Base-by-base conservation (phyloP, 192 early-diverging fungal species). In the Oehlia diaphana region DNA sequence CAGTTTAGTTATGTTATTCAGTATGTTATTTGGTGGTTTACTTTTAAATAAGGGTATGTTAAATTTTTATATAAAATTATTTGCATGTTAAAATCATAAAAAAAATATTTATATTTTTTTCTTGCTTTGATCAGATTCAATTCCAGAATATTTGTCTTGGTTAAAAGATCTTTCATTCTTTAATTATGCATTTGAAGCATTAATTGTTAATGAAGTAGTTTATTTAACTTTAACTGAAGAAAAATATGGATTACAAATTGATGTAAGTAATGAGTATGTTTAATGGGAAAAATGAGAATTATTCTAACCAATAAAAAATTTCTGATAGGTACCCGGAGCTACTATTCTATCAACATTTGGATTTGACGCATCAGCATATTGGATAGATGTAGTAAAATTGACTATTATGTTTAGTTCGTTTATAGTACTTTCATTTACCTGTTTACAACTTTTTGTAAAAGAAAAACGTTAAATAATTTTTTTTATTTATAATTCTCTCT, bases 11-110 rank as follows among this genome's bases (percentile, higher is more conserved):
- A 93, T 96, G 83, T 84, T 96, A 39, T 96, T 94, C 85, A 91
- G 92, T 44, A 95, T 98, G 89, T 79, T 98, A 21, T 98, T 96
- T 83, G 95, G 93, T 19, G 96, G 96, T 0, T 87, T 98, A 10
- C 84, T 98, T 28, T 84, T 98, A 64, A 98, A 98, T 86, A 94
- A 94, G 84, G 89, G 89, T 89, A 81, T 80, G 80, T 37, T 31
- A 19, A 47, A 9, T 12, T 37, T 33, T 26, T 35, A 42, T 64
- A 73, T 79, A 53, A 5, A 26, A 10, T 78, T 33, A 3, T 78
- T 49, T 69, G 39, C 42, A 74, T n/a, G 39, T 35, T 77, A 62
- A 62, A 72, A 47, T 78, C 62, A 63, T 63, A 66, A 78, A 37
- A 4, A 37, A 68, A 3, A 67, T 26, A 28, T 9, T 28, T 62